Conservation (phyloP, 257 asterid genomes). For the Nicotiana paniculata region DNA sequence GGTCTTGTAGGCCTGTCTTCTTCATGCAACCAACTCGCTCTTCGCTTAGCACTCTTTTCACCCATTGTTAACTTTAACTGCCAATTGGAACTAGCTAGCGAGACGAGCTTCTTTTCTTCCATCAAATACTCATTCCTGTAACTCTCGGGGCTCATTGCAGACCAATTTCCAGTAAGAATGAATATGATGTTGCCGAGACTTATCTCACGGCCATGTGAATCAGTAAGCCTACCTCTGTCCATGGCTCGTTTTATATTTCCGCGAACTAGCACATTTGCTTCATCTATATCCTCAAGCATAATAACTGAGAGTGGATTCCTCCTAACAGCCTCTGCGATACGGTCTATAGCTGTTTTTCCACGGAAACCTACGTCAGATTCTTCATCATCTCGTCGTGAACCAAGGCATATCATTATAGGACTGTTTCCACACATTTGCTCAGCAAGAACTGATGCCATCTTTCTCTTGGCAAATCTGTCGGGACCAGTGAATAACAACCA, state of each 20-base stretch:
- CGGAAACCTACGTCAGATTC: conserved; percentile 43
- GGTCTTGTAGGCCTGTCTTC: conserved; percentile 34
- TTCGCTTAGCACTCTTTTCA: conserved; percentile 50
- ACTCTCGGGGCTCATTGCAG: conserved; percentile 32
- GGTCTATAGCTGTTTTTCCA: conserved; percentile 73
- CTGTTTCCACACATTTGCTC: conserved; percentile 58
- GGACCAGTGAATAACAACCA: conserved; percentile 92
- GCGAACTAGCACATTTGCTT: conserved; percentile 51
- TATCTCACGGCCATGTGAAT: conserved; percentile 84
- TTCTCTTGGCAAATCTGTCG: conserved; percentile 70
- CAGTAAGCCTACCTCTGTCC: conserved; percentile 67
- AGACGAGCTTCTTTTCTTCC: conserved; percentile 41
- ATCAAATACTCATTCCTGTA: conserved; percentile 25
- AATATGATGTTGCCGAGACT: conserved; percentile 75
- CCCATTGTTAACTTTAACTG: conserved; percentile 46
- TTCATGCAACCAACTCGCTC: conserved; percentile 41
- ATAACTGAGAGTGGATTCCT: conserved; percentile 73
- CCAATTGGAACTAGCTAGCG: conserved; percentile 48
- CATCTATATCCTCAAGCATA: conserved; percentile 78
- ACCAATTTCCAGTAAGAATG: conserved; percentile 80
- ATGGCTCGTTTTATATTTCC: conserved; percentile 61
- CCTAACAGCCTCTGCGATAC: conserved; percentile 69
- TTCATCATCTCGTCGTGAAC: conserved; percentile 42
- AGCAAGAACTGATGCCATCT: conserved; percentile 69
- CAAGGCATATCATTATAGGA: conserved; percentile 51